Evolutionary conservation across 352 stramenopile species (phyloP).

Genomic region (Peronospora belbahrii): DNA sequence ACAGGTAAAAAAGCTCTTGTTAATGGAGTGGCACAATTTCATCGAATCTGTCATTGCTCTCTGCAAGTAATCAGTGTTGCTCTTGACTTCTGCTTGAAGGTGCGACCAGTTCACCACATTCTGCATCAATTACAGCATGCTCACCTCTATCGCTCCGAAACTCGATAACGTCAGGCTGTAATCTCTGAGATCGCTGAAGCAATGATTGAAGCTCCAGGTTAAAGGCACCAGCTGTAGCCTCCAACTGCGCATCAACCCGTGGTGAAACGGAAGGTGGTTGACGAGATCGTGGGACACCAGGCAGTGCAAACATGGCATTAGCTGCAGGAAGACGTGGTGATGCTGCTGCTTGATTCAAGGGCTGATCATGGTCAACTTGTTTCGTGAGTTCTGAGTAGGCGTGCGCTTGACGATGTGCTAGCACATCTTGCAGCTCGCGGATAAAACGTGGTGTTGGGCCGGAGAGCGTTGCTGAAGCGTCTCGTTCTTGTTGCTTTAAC

Average conservation of each 20-base stretch:
- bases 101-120: not conserved
- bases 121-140: constrained; percentile 1
- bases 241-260: not conserved
- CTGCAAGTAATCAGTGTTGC: too few species aligned
- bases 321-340: constrained; percentile 1
- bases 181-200: constrained; percentile 10
- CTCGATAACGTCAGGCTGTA: constrained; percentile 3
- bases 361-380: constrained; percentile 34
- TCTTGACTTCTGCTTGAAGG: too few species aligned
- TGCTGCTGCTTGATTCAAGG: not conserved
- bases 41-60: too few species aligned
- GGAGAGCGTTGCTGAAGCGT: constrained; percentile 1
- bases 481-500: constrained; percentile 25
- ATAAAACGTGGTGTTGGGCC: constrained; percentile 33
- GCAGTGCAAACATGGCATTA: constrained; percentile 15
- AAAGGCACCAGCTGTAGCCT: constrained; percentile 3
- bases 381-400: constrained; percentile 26
- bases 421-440: constrained; percentile 42
- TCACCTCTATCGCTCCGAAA: constrained; percentile 5
- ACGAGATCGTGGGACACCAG: constrained; percentile 7
- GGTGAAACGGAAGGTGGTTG: not conserved
- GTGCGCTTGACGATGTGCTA: constrained; percentile 35
- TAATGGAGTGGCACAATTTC: too few species aligned
- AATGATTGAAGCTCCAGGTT: constrained; percentile 15
- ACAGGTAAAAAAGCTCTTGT: not conserved